Evolutionary conservation across 306 rosid genomes (phyloP), one percentile per base, ranked within the genome.

Genomic region (Citrullus mucosospermus): DNA sequence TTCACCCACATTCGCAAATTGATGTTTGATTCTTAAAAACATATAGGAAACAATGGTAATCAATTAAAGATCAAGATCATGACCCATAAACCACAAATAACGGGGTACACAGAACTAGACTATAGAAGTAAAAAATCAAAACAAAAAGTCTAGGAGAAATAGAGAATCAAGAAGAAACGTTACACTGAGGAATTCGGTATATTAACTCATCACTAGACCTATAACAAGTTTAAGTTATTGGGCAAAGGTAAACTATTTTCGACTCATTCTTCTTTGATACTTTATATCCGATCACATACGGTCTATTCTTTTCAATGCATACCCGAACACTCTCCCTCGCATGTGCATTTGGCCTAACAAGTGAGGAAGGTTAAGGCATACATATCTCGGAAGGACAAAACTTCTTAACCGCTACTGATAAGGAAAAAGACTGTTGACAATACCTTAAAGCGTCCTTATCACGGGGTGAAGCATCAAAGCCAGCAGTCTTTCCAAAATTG

Each of bases 361-460:
- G 53, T 4, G 50, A 36, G 48, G 9, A 65, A 38, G 48, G 72
- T 48, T 7, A 36, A 34, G 48, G 48, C 48, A 17, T 66, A 66
- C 48, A 17, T 66, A 18, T 66, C 48, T 38, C 74, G 41, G 53
- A 41, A 9, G 32, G 34, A 41, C 22, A 6, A 68, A 68, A 41
- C 75, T 68, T 46, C 76, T 13, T 15, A 15, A 50, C 32, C 6
- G 51, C 72, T 66, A 66, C 70, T 8, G 11, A 11, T 18, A 25
- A 36, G 20, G 20, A 50, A 48, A 62, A 46, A 48, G 53, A 78
- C 36, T 20, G 69, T 59, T 57, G 69, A 57, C 53, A 70, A 82
- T 90, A 95, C 99, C 99, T 95, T 71, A 75, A 90, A 44, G 83
- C 79, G 69, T 90, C 97, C 85, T 82, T 91, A 81, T 86, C 83